phyloP scores from a whole-genome alignment of 371 early-diverging fungal species.

The Rhizopus microsporus region DNA sequence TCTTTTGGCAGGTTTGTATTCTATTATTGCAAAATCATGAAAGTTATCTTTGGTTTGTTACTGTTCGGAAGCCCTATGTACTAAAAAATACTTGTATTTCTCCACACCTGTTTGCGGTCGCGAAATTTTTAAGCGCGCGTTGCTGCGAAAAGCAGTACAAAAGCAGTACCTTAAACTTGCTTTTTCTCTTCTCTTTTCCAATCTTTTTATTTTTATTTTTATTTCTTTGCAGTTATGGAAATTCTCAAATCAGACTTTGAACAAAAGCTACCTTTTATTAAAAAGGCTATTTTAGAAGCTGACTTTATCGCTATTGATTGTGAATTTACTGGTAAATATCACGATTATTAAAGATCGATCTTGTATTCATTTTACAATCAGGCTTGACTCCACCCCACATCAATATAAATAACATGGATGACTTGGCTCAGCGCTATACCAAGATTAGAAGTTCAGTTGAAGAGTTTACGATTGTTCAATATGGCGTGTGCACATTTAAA shows the following conservation, averaged over 20 bases:
- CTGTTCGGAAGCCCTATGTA: too few relatives aligned
- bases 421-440: constrained; percentile 58
- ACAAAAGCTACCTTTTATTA: constrained; percentile 53
- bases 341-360: not conserved
- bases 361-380: constrained; percentile 7
- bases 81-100: too few relatives aligned
- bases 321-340: constrained; percentile 75
- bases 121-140: not conserved
- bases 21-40: too few relatives aligned
- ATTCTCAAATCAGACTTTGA: constrained; percentile 67
- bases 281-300: constrained; percentile 62
- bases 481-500: constrained; percentile 77
- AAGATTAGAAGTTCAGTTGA: constrained; percentile 57
- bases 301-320: constrained; percentile 85
- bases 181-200: not conserved
- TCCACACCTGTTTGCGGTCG: too few relatives aligned
- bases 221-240: constrained; percentile 62
- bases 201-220: not conserved
- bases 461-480: constrained; percentile 70
- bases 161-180: not conserved
- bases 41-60: too few relatives aligned
- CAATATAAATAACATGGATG: constrained; percentile 36
- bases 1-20: too few relatives aligned
- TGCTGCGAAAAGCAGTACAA: not conserved
- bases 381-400: constrained; percentile 30